These are phyloP conservation scores for Platanus orientalis DNA, from an alignment of 164 flowering plant species.

Conservation along the genomic window DNA sequence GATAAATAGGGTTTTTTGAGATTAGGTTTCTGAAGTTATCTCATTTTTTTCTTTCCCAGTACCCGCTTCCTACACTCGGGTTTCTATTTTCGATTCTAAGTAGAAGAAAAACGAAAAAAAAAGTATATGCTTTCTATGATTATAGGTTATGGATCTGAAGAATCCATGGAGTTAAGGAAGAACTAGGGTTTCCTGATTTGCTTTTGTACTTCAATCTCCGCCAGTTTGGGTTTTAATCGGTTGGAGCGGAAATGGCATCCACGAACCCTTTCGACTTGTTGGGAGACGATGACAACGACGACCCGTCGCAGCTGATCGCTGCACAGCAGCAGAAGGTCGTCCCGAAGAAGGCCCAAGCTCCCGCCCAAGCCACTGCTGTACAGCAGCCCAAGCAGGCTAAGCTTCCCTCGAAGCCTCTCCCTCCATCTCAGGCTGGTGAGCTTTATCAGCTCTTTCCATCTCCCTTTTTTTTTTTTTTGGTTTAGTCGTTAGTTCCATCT, in stretches of 20 bases:
- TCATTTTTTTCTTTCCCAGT: neutral
- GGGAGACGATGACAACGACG: slow-evolving; percentile 72
- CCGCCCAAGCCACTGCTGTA: slow-evolving; percentile 16
- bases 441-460: neutral
- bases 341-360: slow-evolving; percentile 34
- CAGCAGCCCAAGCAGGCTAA: slow-evolving; percentile 20
- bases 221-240: neutral
- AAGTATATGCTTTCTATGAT: neutral
- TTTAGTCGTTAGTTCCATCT: neutral
- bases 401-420: slow-evolving; percentile 65
- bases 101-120: neutral
- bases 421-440: slow-evolving; percentile 83
- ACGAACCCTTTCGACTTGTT: slow-evolving; percentile 63
- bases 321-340: slow-evolving; percentile 29
- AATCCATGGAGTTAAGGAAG: slow-evolving; percentile 4
- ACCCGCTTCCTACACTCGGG: slow-evolving; percentile 19
- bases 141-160: slow-evolving; percentile 1
- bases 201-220: slow-evolving; percentile 3
- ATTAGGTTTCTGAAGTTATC: slow-evolving; percentile 17
- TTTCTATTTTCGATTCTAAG: slow-evolving; percentile 1
- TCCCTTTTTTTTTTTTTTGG: neutral
- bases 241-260: slow-evolving; percentile 19
- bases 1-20: slow-evolving; percentile 25
- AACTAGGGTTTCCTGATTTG: slow-evolving; percentile 13
- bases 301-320: slow-evolving; percentile 58